Base-by-base conservation (phyloP, 805 yeast species). In the Yarrowia sp. region DNA sequence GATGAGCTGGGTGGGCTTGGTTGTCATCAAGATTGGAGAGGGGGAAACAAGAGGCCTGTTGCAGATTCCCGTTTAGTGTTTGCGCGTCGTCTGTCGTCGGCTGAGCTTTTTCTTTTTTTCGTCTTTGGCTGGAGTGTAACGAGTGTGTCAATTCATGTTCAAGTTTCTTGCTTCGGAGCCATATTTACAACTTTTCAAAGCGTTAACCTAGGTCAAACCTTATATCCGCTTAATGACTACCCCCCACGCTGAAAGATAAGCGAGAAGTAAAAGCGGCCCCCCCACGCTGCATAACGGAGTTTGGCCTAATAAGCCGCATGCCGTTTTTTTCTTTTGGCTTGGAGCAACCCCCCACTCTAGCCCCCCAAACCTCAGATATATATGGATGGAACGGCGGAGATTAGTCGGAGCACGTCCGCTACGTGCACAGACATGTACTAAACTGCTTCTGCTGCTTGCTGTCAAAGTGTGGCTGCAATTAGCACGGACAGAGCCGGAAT, bases 221-320 rank as follows among this genome's bases (percentile, higher is more conserved):
- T 33, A 35, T 10, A 7, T 10, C 13, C 13, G 11, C 28, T 8
- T 48, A n/a, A 15, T 8, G 28, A 13, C 18, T 8, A 9, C 41
- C 55, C 44, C 55, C 55, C 55, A 48, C 55, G 41, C 17, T 7
- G 17, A 35, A 5, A 22, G 55, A 48, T 48, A 35, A 48, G 55
- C 55, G 41, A 48, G 31, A 45, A 22, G 45, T 9, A 15, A 22
- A 17, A 33, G 15, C 7, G 4, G 14, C 2, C 10, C 55, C 55
- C 55, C 55, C 55, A 48, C 41, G 31, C 55, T 48, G 53, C 41
- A 48, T 17, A 8, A 11, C 41, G 55, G 55, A 47, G 9, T 44
- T 15, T 14, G 22, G 8, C 5, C 6, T 14, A n/a, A 17, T 10
- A 17, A 35, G 41, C 55, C 55, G 41, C 41, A 33, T 32, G 38